A percentile compares a stretch with the other conserved stretches of the same genome.
Evolutionary conservation across 2,329 filamentous ascomycete species (phyloP).

Genomic region (Paecilomyces formosus): DNA sequence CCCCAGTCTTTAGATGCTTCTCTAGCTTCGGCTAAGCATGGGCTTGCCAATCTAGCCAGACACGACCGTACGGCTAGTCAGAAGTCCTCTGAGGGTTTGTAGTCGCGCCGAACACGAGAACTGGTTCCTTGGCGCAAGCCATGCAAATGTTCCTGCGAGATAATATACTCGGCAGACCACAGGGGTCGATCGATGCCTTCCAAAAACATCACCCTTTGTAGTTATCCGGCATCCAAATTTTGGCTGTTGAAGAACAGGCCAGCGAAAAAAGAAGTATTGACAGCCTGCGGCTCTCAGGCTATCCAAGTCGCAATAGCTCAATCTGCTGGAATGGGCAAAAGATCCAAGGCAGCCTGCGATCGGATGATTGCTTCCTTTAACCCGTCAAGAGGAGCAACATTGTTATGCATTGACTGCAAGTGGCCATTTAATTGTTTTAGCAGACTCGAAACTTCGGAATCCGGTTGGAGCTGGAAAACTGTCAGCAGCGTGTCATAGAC

Average conservation of each 20-base stretch:
- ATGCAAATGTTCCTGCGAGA: neutral
- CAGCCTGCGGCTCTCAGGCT: neutral
- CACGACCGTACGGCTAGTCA: neutral
- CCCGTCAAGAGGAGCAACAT: slow-evolving; percentile 28
- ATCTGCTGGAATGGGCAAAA: slow-evolving; percentile 22
- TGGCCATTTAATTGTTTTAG: slow-evolving; percentile 36
- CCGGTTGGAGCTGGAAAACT: slow-evolving; percentile 24
- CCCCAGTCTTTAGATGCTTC: neutral
- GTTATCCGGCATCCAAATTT: neutral
- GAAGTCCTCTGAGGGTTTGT: neutral
- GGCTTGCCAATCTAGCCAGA: neutral
- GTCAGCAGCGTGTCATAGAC: neutral
- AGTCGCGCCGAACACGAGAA: neutral
- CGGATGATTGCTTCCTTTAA: slow-evolving; percentile 30
- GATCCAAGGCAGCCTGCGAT: slow-evolving; percentile 27
- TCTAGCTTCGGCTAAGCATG: neutral
- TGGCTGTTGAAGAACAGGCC: neutral
- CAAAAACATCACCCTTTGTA: neutral
- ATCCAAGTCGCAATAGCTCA: slow-evolving; percentile 13
- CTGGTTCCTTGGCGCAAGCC: neutral
- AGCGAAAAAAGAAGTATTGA: neutral
- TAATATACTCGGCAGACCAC: neutral
- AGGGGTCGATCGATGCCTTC: neutral
- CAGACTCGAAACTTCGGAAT: slow-evolving; percentile 28
- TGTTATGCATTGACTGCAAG: slow-evolving; percentile 38